These are phyloP conservation scores for Talaromyces sp. DNA, from an alignment of 2,329 filamentous ascomycete genomes.

Conservation along the genomic window DNA sequence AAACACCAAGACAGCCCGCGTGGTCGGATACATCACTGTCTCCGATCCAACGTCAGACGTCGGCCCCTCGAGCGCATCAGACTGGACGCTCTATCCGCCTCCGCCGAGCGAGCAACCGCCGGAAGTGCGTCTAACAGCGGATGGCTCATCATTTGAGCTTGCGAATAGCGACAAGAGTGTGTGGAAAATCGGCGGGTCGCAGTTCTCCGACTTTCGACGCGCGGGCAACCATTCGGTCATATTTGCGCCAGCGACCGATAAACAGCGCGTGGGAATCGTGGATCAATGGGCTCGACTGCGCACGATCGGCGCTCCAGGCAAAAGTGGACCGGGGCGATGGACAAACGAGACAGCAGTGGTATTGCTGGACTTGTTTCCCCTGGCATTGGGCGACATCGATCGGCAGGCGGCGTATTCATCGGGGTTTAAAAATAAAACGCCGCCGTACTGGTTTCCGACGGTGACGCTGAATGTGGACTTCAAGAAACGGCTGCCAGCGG, in stretches of 20 bases:
- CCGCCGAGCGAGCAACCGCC: constrained; percentile 28
- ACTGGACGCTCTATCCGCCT: constrained; percentile 47
- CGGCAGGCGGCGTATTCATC: constrained; percentile 25
- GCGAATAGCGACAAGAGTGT: not conserved
- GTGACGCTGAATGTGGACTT: constrained; percentile 69
- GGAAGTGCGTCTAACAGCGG: constrained; percentile 15
- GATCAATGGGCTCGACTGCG: constrained; percentile 65
- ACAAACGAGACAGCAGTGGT: constrained; percentile 60
- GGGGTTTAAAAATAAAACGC: constrained; percentile 13
- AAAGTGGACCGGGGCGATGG: constrained; percentile 45
- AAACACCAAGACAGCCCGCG: constrained; percentile 48
- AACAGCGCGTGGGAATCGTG: constrained; percentile 23
- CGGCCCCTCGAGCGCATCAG: constrained; percentile 52
- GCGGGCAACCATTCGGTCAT: constrained; percentile 48
- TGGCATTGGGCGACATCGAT: constrained; percentile 36
- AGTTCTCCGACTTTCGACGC: constrained; percentile 35
- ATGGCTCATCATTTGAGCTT: constrained; percentile 1
- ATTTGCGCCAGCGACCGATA: constrained; percentile 29
- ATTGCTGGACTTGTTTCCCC: constrained; percentile 63
- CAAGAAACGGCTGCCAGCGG: constrained; percentile 63
- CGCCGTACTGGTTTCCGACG: constrained; percentile 67
- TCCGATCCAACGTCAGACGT: constrained; percentile 55
- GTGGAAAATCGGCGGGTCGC: constrained; percentile 1
- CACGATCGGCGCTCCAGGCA: constrained; percentile 38
- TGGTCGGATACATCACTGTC: constrained; percentile 61